A percentile compares a stretch with the other conserved stretches of the same genome.
phyloP scores from a whole-genome alignment of 2,329 filamentous ascomycete species.

The Colletotrichum lentis region DNA sequence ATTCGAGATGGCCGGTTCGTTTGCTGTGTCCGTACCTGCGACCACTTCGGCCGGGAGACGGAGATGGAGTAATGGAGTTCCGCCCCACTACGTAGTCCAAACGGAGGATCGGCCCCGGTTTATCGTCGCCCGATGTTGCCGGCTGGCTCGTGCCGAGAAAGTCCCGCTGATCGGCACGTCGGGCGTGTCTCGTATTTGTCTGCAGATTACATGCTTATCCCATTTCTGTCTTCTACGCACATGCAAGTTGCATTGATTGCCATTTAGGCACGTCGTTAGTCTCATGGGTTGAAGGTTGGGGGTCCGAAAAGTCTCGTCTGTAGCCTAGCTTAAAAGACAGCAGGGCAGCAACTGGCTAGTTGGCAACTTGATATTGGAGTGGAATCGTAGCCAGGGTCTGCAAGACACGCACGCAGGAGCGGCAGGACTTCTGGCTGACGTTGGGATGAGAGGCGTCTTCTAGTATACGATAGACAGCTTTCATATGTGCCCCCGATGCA shows the following conservation, averaged over 20 bases:
- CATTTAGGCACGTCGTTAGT: background rate
- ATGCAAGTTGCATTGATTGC: background rate
- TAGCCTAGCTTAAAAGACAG: background rate
- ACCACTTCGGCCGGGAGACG: background rate
- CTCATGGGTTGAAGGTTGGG: constrained; percentile 3
- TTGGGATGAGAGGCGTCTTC: background rate
- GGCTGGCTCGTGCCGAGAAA: constrained; percentile 12
- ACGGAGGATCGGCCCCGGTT: constrained; percentile 9
- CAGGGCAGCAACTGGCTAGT: too few species aligned
- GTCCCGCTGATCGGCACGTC: constrained; percentile 28
- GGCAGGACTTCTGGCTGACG: background rate
- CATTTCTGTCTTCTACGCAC: background rate
- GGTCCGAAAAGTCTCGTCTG: background rate
- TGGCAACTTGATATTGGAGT: background rate
- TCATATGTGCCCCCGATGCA: background rate
- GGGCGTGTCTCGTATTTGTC: constrained; percentile 30
- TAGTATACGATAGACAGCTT: background rate
- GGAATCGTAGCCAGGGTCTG: background rate
- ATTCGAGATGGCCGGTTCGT: constrained; percentile 18
- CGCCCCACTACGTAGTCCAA: background rate
- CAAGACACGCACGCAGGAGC: background rate
- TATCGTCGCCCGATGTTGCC: background rate
- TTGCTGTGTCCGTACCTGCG: background rate
- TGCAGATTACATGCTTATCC: constrained; percentile 28
- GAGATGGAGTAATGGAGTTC: background rate